Percentiles rank a stretch among this genome's conserved stretches.
phyloP scores from a whole-genome alignment of 805 yeast genomes.

The Zygosaccharomyces bailii region DNA sequence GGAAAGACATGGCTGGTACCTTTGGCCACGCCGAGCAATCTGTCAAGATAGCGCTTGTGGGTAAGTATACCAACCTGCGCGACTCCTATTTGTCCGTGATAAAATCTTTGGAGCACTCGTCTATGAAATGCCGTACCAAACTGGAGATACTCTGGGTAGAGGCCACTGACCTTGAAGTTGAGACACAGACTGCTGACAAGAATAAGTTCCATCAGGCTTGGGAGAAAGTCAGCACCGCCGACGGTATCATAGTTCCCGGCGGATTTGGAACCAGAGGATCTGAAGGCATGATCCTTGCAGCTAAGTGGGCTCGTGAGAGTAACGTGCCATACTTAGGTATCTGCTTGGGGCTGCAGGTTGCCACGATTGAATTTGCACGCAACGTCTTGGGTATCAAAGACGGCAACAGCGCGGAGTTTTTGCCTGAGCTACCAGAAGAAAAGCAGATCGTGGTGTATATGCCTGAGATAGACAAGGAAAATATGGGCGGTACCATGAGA shows the following conservation, averaged over 20 bases:
- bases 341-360: conserved; percentile 95
- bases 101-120: conserved; percentile 91
- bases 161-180: conserved; percentile 82
- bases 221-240: conserved; percentile 89
- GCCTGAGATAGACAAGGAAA: conserved; percentile 97
- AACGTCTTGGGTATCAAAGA: conserved; percentile 63
- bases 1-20: conserved; percentile 75
- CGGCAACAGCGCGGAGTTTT: conserved; percentile 82
- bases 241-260: conserved; percentile 97
- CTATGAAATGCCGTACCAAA: conserved; percentile 82
- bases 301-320: conserved; percentile 97
- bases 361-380: conserved; percentile 90
- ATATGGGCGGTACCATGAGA: conserved; percentile 99
- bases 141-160: conserved; percentile 95
- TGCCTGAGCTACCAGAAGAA: conserved; percentile 55
- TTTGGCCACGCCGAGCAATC: conserved; percentile 82
- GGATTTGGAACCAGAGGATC: conserved; percentile 97
- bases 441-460: conserved; percentile 81
- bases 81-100: conserved; percentile 94
- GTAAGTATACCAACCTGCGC: conserved; percentile 93
- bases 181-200: conserved; percentile 58
- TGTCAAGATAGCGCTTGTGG: conserved; percentile 93
- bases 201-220: conserved; percentile 90
- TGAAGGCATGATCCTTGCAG: conserved; percentile 97
- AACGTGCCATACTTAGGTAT: conserved; percentile 93